Evolutionary conservation across 78 protist genomes (phyloP).

Genomic region (Carpediemonas membranifera): DNA sequence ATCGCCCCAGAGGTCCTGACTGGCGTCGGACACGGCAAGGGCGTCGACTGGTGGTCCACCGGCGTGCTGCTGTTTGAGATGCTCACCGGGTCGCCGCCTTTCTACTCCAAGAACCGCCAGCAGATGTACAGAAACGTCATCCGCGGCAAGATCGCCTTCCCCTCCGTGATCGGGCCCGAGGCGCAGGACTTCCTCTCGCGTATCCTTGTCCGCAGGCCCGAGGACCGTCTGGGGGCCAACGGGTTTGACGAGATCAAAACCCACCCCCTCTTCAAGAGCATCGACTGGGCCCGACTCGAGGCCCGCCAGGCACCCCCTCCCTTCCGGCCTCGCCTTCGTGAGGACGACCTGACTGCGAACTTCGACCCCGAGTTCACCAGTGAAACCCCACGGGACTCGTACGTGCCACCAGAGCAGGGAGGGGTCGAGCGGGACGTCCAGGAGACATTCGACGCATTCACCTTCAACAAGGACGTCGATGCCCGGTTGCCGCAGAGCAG

Average conservation of each 20-base stretch:
- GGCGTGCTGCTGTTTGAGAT: constrained; percentile 20
- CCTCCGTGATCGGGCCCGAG: constrained; percentile 11
- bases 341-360: neutral
- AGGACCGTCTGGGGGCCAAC: too few species aligned
- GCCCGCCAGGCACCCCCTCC: neutral
- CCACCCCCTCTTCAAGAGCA: constrained; percentile 62
- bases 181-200: constrained; percentile 3
- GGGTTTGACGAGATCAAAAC: constrained; percentile 26
- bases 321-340: neutral
- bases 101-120: constrained; percentile 44
- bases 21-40: constrained; percentile 50
- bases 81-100: constrained; percentile 55
- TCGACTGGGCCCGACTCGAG: constrained; percentile 59
- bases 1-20: constrained; percentile 71
- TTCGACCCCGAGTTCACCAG: constrained; percentile 15
- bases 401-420: too few species aligned
- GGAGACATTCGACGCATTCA: too few species aligned
- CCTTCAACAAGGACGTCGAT: too few species aligned
- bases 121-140: constrained; percentile 58
- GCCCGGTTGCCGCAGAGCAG: too few species aligned
- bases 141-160: constrained; percentile 29
- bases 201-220: constrained; percentile 24
- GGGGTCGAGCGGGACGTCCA: too few species aligned
- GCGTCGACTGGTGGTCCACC: constrained; percentile 69
- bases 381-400: too few species aligned